These are phyloP conservation scores for Acarospora socialis DNA, from an alignment of 2,329 filamentous ascomycete genomes.

Conservation along the genomic window DNA sequence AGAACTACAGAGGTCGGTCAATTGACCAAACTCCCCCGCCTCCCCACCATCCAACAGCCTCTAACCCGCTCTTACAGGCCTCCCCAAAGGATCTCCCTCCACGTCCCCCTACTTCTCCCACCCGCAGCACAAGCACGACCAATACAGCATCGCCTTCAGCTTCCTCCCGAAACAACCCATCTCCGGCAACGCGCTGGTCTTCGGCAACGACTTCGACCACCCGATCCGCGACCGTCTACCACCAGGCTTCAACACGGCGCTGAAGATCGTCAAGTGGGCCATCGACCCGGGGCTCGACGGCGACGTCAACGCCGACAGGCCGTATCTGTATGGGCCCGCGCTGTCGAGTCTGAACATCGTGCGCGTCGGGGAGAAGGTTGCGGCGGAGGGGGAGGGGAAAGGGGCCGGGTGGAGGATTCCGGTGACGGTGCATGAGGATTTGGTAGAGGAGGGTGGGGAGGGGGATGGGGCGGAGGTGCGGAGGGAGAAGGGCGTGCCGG, in stretches of 20 bases:
- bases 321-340: constrained; percentile 73
- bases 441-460: constrained; percentile 51
- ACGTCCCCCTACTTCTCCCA: constrained; percentile 66
- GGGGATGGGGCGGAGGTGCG: constrained; percentile 38
- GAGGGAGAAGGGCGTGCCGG: constrained; percentile 36
- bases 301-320: constrained; percentile 74
- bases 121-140: constrained; percentile 56
- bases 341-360: constrained; percentile 68
- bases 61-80: constrained; percentile 35
- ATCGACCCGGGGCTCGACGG: constrained; percentile 85
- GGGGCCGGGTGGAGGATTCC: constrained; percentile 13
- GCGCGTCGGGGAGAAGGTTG: constrained; percentile 48
- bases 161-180: constrained; percentile 60
- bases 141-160: constrained; percentile 70
- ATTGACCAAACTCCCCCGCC: constrained; percentile 1
- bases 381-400: constrained; percentile 17
- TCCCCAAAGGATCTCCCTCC: constrained; percentile 53
- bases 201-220: constrained; percentile 90
- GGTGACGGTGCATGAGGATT: constrained; percentile 32
- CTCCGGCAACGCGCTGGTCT: constrained; percentile 60
- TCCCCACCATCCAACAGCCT: constrained; percentile 28
- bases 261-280: constrained; percentile 76
- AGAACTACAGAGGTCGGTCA: constrained; percentile 36
- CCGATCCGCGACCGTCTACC: constrained; percentile 78
- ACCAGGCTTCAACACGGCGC: constrained; percentile 69